phyloP scores from a whole-genome alignment of 2,329 filamentous ascomycete genomes.

The Ramularia endophylla region DNA sequence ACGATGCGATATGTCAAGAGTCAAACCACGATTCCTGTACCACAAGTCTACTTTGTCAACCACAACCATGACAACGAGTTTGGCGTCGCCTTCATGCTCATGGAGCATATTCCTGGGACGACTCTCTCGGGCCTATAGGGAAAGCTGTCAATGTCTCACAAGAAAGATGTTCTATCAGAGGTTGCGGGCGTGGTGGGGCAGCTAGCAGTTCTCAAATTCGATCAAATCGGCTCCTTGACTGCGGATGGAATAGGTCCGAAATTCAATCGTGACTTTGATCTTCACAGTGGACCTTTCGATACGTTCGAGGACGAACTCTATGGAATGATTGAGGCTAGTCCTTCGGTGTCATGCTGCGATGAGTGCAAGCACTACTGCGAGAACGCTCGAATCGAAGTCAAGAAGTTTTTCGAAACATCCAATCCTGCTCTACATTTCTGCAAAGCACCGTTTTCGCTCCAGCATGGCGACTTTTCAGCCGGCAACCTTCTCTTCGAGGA shows the following conservation, averaged over 20 bases:
- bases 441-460: constrained; percentile 11
- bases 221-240: constrained; percentile 9
- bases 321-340: background rate
- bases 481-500: constrained; percentile 10
- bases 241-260: constrained; percentile 7
- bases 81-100: constrained; percentile 12
- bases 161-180: constrained; percentile 6
- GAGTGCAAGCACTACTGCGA: background rate
- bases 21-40: constrained; percentile 13
- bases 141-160: constrained; percentile 5
- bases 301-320: background rate
- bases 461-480: constrained; percentile 11
- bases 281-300: constrained; percentile 6
- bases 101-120: constrained; percentile 12
- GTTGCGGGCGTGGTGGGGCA: constrained; percentile 10
- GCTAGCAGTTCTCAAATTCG: constrained; percentile 9
- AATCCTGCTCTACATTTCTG: background rate
- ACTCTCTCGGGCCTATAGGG: constrained; percentile 5
- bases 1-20: constrained; percentile 8
- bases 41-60: constrained; percentile 12
- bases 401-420: background rate
- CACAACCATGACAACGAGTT: constrained; percentile 10
- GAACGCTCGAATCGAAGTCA: background rate
- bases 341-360: too few species aligned
- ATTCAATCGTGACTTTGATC: background rate